These are phyloP conservation scores for Takakia lepidozioides DNA, from an alignment of 225 moss, liverwort and hornwort species.

Conservation along the genomic window DNA sequence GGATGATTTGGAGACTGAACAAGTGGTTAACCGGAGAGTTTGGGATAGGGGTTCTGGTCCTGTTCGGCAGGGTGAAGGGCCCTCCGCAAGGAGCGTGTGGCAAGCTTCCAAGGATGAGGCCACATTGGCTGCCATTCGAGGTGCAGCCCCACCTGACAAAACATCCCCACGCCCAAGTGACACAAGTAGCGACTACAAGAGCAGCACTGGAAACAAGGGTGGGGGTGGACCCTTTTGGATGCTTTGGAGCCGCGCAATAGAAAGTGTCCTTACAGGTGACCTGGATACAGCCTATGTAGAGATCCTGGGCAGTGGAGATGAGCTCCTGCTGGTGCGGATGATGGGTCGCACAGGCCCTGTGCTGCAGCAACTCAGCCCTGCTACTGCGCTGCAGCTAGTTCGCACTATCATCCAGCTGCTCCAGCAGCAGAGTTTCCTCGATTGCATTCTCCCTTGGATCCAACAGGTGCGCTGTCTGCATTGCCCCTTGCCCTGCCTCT, in stretches of 20 bases:
- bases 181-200: conserved; percentile 15
- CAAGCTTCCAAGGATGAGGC: conserved; percentile 78
- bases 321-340: conserved; percentile 62
- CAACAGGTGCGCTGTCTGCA: conserved; percentile 47
- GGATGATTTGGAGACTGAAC: conserved; percentile 47
- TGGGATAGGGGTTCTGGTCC: conserved; percentile 32
- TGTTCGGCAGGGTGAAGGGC: conserved; percentile 62
- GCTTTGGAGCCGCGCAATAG: conserved; percentile 83
- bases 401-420: conserved; percentile 50
- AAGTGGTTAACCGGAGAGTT: conserved; percentile 31
- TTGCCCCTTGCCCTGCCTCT: neutral
- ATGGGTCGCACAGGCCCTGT: conserved; percentile 80
- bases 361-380: conserved; percentile 48
- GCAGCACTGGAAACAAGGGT: conserved; percentile 10
- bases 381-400: conserved; percentile 48
- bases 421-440: conserved; percentile 71
- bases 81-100: conserved; percentile 62
- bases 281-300: conserved; percentile 61
- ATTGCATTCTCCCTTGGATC: conserved; percentile 78
- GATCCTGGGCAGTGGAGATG: conserved; percentile 72
- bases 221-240: conserved; percentile 80
- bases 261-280: conserved; percentile 49
- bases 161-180: conserved; percentile 15
- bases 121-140: conserved; percentile 74
- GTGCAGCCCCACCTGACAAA: conserved; percentile 27